Conservation (phyloP, 2,329 filamentous ascomycete species). For the Monilinia fructicola region DNA sequence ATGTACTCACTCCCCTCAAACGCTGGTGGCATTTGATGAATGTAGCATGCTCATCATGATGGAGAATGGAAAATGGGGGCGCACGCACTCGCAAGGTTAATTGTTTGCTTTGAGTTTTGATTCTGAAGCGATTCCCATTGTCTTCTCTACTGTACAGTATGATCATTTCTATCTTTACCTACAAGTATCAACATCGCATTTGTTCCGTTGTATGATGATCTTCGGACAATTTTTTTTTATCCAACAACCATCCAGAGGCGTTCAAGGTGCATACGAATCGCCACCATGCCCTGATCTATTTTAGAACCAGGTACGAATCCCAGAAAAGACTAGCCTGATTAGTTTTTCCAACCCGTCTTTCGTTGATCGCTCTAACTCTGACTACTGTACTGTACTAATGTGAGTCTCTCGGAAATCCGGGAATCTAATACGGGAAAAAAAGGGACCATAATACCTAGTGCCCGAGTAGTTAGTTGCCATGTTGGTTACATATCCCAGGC, state of each 20-base stretch:
- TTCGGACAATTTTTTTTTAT: neutral
- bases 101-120: neutral
- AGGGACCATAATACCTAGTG: neutral
- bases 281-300: constrained; percentile 12
- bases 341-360: constrained; percentile 1
- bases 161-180: neutral
- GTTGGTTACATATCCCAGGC: neutral
- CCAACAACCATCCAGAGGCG: neutral
- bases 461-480: constrained; percentile 10
- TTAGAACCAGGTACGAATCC: neutral
- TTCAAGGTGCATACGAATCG: neutral
- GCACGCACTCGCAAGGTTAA: neutral
- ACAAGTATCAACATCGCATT: neutral
- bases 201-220: neutral
- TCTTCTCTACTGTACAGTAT: neutral
- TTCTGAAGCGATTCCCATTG: neutral
- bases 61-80: neutral
- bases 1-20: neutral
- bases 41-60: neutral
- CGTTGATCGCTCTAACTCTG: neutral
- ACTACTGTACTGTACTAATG: neutral
- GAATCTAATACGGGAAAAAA: neutral
- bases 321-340: neutral
- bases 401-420: neutral
- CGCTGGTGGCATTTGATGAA: neutral